A percentile compares a stretch with the other conserved stretches of the same genome.
Conservation (phyloP, 139 green algal species). For the Zygnema circumcarinatum region DNA sequence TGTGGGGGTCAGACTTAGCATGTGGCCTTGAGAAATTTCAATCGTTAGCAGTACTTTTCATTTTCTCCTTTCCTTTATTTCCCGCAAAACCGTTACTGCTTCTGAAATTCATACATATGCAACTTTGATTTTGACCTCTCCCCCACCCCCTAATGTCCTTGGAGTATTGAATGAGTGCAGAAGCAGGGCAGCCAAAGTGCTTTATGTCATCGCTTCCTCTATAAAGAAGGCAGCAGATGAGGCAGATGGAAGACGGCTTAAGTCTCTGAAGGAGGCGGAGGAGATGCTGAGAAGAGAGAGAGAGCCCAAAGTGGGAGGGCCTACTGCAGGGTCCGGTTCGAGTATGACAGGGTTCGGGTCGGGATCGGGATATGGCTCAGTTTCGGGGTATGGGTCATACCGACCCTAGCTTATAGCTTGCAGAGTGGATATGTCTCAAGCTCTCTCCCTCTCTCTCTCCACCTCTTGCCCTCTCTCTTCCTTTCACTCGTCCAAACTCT, state of each 20-base stretch:
- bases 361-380: not conserved
- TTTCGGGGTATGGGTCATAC: not conserved
- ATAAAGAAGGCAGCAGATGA: conserved; percentile 46
- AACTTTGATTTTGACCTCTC: too few species aligned
- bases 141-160: too few species aligned
- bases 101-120: not conserved
- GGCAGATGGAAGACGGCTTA: conserved; percentile 20
- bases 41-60: too few species aligned
- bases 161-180: too few species aligned
- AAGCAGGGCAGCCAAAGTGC: conserved; percentile 38
- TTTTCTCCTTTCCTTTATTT: not conserved
- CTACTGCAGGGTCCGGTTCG: not conserved
- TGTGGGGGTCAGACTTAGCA: not conserved
- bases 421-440: not conserved
- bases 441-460: too few species aligned
- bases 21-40: not conserved
- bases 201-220: conserved; percentile 8
- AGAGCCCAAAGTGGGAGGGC: not conserved
- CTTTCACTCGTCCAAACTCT: too few species aligned
- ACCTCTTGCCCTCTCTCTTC: too few species aligned
- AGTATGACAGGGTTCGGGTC: not conserved
- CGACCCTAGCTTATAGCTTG: not conserved
- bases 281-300: conserved; percentile 10
- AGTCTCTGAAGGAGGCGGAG: conserved; percentile 36
- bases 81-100: not conserved